These are phyloP conservation scores for Colletotrichum sp. DNA, from an alignment of 2,329 filamentous ascomycete genomes.

Conservation along the genomic window DNA sequence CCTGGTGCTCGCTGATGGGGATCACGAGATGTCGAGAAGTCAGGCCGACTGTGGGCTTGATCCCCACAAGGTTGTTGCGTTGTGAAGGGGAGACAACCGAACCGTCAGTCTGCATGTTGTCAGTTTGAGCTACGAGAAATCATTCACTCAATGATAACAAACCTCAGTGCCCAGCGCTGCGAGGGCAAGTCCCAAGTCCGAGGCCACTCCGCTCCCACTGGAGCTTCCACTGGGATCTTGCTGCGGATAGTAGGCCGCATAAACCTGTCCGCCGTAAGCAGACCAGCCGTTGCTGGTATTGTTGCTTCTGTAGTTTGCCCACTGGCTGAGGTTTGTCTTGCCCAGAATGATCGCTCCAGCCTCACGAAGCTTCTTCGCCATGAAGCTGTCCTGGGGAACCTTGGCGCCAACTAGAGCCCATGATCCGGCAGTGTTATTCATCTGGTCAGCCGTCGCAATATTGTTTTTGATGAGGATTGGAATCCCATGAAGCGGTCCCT, in stretches of 20 bases:
- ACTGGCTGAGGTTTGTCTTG: constrained; percentile 68
- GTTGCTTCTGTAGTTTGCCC: constrained; percentile 63
- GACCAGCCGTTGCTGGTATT: constrained; percentile 70
- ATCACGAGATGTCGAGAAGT: constrained; percentile 67
- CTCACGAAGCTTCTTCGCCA: constrained; percentile 61
- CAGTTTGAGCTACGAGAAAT: constrained; percentile 48
- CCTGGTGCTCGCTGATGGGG: constrained; percentile 67
- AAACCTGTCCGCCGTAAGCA: constrained; percentile 65
- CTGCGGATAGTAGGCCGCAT: constrained; percentile 63
- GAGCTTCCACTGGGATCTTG: constrained; percentile 68
- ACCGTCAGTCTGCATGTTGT: constrained; percentile 55
- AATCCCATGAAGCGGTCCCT: constrained; percentile 63
- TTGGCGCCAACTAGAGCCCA: constrained; percentile 61
- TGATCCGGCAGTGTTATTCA: constrained; percentile 66
- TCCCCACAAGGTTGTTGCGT: constrained; percentile 66
- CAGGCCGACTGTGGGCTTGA: constrained; percentile 71
- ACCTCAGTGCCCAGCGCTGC: constrained; percentile 68
- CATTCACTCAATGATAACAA: constrained; percentile 37
- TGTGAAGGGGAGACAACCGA: constrained; percentile 62
- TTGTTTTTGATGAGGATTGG: constrained; percentile 71
- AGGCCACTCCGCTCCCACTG: constrained; percentile 64
- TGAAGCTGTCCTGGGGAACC: constrained; percentile 59
- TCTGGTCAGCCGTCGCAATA: constrained; percentile 64
- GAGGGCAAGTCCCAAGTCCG: constrained; percentile 63
- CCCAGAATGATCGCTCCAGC: constrained; percentile 68